Evolutionary conservation across 2,329 filamentous ascomycete species (phyloP), one percentile per base, ranked within the genome.

Genomic region (Xylariomycetidae sp.): DNA sequence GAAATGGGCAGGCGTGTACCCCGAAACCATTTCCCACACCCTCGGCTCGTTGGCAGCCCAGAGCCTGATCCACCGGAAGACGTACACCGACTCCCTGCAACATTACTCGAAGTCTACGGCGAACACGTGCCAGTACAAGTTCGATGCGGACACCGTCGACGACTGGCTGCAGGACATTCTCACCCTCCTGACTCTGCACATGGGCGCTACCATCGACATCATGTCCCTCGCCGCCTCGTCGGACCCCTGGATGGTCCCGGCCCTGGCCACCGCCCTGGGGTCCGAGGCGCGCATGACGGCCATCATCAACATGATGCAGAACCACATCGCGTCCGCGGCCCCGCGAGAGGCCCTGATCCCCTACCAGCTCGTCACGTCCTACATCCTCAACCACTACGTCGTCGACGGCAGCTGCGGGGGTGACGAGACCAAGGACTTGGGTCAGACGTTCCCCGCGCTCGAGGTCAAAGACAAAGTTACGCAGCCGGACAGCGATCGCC

Each of bases 281-380:
- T 43, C 59, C 8, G 57, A 61, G 45, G 35, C 50, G 1, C 52
- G 61, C 35, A 58, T 57, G 49, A 45, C 47, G 0, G 61, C 52
- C 30, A 49, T 63, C 16, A 35, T 62, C 27, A 62, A 63, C 46
- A 50, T 64, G 50, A 64, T 64, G 58, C 59, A 61, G 43, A 49
- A 50, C 34, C 58, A 56, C 36, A 41, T 54, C 3, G 54, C 57
- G 0, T 45, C 56, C 2, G 44, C 54, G 2, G 48, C 58, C 14
- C 53, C 55, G 0, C 50, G 61, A 9, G 61, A 63, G 44, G 53
- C 50, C 2, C 31, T 52, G 6, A 38, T 63, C 4, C 58, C 61
- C 1, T 45, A 44, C 6, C 28, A 31, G 18, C 46, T 64, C 16
- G 60, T 54, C 1, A 56, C 52, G 40, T 54, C 54, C 6, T 62